Conservation (phyloP, 192 early-diverging fungal genomes). For the Umbelopsis vinacea region DNA sequence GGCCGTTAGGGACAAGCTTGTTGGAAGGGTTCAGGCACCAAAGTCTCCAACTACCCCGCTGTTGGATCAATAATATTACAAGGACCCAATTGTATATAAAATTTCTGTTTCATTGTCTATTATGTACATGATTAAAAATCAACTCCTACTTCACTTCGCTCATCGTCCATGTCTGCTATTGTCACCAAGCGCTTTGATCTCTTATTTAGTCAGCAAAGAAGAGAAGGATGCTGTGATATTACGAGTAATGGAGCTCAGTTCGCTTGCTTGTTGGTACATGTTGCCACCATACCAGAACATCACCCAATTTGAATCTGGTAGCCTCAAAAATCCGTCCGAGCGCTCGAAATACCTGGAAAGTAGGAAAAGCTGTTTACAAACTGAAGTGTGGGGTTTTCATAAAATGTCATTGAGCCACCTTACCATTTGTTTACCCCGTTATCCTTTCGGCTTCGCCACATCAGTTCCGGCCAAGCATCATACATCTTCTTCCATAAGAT, state of each 20-base stretch:
- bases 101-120: neutral
- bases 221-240: slow-evolving; percentile 40
- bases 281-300: slow-evolving; percentile 85
- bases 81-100: neutral
- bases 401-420: neutral
- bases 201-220: neutral
- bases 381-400: neutral
- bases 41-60: neutral
- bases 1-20: neutral
- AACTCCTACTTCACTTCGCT: too few species aligned
- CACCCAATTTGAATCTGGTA: slow-evolving; percentile 77
- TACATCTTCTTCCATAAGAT: slow-evolving; percentile 88
- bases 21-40: neutral
- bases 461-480: slow-evolving; percentile 68
- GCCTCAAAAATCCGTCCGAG: slow-evolving; percentile 72
- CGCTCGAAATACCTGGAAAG: slow-evolving; percentile 87
- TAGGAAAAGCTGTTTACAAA: neutral
- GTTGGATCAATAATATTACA: neutral
- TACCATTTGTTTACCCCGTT: slow-evolving; percentile 97
- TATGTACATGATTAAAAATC: too few species aligned
- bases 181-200: neutral
- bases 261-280: slow-evolving; percentile 32
- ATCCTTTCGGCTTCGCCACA: slow-evolving; percentile 83
- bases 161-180: too few species aligned
- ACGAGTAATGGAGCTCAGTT: slow-evolving; percentile 30